These are phyloP conservation scores for Raddia guianensis DNA, from an alignment of 176 grass and related monocot genomes.

Conservation along the genomic window DNA sequence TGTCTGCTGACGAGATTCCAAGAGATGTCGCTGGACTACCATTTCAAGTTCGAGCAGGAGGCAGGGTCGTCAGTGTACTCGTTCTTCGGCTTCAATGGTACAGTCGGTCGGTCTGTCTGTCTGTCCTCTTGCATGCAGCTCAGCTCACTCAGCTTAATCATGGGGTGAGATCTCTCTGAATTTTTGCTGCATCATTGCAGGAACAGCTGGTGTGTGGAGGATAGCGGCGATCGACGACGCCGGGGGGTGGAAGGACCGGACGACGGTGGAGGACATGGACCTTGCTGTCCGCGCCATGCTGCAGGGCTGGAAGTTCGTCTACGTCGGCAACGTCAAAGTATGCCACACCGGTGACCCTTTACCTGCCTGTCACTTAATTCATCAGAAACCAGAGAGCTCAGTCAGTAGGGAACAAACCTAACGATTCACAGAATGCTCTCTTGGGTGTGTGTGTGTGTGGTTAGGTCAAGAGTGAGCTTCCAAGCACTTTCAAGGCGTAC, in stretches of 20 bases:
- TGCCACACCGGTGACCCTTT: neutral
- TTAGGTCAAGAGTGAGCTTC: constrained; percentile 92
- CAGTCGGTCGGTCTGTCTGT: no score
- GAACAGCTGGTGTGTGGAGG: constrained; percentile 96
- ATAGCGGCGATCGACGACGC: constrained; percentile 68
- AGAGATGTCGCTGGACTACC: constrained; percentile 96
- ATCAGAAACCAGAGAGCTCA: neutral
- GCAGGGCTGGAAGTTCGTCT: constrained; percentile 86
- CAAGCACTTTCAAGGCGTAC: constrained; percentile 95
- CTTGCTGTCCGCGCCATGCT: constrained; percentile 75
- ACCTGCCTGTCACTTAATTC: constrained; percentile 1
- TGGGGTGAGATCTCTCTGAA: neutral
- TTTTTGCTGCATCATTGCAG: constrained; percentile 38
- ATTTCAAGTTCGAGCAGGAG: constrained; percentile 96
- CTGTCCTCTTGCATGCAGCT: neutral
- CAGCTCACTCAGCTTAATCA: neutral
- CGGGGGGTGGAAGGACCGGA: constrained; percentile 95
- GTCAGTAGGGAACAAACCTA: constrained; percentile 13
- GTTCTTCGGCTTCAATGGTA: constrained; percentile 95
- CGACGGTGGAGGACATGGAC: constrained; percentile 99
- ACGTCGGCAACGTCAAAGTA: constrained; percentile 79
- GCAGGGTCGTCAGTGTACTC: constrained; percentile 73
- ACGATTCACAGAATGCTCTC: constrained; percentile 27
- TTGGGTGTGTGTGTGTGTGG: neutral
- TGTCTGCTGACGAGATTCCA: constrained; percentile 90